Evolutionary conservation across 768 basidiomycete species (phyloP).

Genomic region (Leccinum broughii): DNA sequence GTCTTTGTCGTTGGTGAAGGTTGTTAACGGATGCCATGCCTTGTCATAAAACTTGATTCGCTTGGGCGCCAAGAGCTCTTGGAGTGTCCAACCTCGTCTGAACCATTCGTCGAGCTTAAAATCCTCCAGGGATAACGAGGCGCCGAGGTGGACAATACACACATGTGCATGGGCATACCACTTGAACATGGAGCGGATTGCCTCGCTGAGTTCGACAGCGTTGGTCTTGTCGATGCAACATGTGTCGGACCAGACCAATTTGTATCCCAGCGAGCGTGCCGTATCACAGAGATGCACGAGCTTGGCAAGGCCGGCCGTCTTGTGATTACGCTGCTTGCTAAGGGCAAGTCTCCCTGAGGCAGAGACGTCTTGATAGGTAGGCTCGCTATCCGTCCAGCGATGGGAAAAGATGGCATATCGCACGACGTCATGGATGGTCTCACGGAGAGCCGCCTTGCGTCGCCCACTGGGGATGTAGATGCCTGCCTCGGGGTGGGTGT

Average conservation of each 20-base stretch:
- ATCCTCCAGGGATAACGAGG: slow-evolving; percentile 14
- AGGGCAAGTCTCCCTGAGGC: background rate
- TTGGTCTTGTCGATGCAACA: slow-evolving; percentile 33
- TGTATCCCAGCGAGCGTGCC: slow-evolving; percentile 20
- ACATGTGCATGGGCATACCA: slow-evolving; percentile 33
- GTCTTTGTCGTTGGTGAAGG: slow-evolving; percentile 17
- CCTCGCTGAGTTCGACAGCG: slow-evolving; percentile 29
- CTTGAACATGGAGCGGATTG: slow-evolving; percentile 33
- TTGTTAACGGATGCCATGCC: slow-evolving; percentile 23
- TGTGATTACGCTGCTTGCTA: slow-evolving; percentile 8
- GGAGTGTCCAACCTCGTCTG: slow-evolving; percentile 24
- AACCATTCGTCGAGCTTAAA: slow-evolving; percentile 30
- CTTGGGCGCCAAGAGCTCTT: slow-evolving; percentile 30
- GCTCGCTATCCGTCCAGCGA: slow-evolving; percentile 24
- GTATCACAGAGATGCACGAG: slow-evolving; percentile 24
- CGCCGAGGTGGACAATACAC: slow-evolving; percentile 29
- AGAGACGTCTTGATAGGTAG: slow-evolving; percentile 23
- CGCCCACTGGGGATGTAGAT: slow-evolving; percentile 10
- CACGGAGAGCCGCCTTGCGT: slow-evolving; percentile 15
- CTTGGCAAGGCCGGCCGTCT: slow-evolving; percentile 15
- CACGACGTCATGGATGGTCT: slow-evolving; percentile 22
- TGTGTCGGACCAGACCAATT: slow-evolving; percentile 31
- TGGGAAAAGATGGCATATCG: slow-evolving; percentile 29
- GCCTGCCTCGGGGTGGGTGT: slow-evolving; percentile 12
- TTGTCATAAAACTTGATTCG: slow-evolving; percentile 28